Conservation (phyloP, 2,329 filamentous ascomycete genomes). For the Pseudocercospora pini-densiflorae region DNA sequence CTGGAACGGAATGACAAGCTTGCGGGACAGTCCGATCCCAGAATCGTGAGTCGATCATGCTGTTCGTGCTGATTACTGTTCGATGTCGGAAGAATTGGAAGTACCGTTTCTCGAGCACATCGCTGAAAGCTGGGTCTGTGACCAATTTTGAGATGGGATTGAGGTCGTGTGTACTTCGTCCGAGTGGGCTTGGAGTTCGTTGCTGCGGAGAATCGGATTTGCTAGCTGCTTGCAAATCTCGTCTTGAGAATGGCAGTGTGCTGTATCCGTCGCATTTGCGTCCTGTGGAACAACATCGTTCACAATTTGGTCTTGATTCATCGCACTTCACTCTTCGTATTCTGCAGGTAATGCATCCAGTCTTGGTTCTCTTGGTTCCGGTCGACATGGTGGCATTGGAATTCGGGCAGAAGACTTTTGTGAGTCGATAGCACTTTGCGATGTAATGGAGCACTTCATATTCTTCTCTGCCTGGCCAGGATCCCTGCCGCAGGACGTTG, state of each 20-base stretch:
- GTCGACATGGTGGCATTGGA: too few relatives aligned
- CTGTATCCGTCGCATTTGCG: constrained; percentile 29
- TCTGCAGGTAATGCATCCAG: too few relatives aligned
- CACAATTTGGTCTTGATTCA: constrained; percentile 21
- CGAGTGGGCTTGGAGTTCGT: not conserved
- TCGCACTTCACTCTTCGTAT: constrained; percentile 3
- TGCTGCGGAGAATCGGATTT: not conserved
- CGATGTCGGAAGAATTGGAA: constrained; percentile 33
- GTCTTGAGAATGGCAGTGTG: constrained; percentile 9
- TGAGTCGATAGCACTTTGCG: too few relatives aligned
- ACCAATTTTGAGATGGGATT: not conserved
- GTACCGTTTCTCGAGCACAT: constrained; percentile 9
- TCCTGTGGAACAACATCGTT: constrained; percentile 23
- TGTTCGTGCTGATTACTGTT: constrained; percentile 21
- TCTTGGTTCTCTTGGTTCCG: too few relatives aligned
- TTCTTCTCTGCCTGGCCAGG: constrained; percentile 4
- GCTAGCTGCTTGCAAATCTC: constrained; percentile 12
- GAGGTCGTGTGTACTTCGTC: not conserved
- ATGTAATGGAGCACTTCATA: too few relatives aligned
- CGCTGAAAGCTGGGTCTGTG: constrained; percentile 8
- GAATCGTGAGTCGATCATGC: constrained; percentile 31
- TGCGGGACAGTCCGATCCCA: constrained; percentile 35
- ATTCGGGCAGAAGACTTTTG: too few relatives aligned
- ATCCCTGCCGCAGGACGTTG: too few relatives aligned
- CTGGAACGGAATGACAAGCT: constrained; percentile 30